Evolutionary conservation across 306 rosid genomes (phyloP).

Genomic region (Citrullus amarus): DNA sequence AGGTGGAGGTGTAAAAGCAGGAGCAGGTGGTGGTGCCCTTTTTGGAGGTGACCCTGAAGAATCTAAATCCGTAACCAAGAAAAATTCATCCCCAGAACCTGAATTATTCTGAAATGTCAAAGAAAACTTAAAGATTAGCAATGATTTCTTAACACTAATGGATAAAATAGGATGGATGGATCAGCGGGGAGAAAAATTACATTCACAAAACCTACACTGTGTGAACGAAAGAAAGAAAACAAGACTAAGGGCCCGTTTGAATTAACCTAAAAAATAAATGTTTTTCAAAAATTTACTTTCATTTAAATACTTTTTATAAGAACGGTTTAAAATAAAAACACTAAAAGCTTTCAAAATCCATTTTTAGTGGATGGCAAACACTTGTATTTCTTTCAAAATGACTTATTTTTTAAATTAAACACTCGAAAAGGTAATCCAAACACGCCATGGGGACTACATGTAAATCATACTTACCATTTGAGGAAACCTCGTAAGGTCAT

Average conservation of each 20-base stretch:
- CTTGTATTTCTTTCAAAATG: no score
- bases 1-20: conserved; percentile 25
- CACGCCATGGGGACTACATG: neutral
- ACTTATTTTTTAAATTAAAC: no score
- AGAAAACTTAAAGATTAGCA: conserved; percentile 20
- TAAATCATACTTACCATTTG: conserved; percentile 50
- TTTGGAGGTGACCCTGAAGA: conserved; percentile 86
- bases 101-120: conserved; percentile 53
- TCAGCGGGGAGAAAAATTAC: neutral
- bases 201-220: neutral
- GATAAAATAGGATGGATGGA: neutral
- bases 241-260: no score
- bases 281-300: no score
- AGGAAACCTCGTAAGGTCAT: conserved; percentile 76
- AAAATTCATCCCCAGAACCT: conserved; percentile 78
- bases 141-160: conserved; percentile 1
- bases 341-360: no score
- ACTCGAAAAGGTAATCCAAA: no score
- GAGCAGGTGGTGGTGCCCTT: conserved; percentile 79
- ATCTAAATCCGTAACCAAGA: conserved; percentile 66
- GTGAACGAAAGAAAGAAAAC: neutral
- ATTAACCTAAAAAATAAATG: no score
- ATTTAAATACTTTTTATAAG: no score
- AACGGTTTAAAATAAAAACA: no score
- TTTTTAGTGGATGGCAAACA: no score